Base-by-base conservation (phyloP, 2,329 filamentous ascomycete genomes). In the Alternaria ventricosa region DNA sequence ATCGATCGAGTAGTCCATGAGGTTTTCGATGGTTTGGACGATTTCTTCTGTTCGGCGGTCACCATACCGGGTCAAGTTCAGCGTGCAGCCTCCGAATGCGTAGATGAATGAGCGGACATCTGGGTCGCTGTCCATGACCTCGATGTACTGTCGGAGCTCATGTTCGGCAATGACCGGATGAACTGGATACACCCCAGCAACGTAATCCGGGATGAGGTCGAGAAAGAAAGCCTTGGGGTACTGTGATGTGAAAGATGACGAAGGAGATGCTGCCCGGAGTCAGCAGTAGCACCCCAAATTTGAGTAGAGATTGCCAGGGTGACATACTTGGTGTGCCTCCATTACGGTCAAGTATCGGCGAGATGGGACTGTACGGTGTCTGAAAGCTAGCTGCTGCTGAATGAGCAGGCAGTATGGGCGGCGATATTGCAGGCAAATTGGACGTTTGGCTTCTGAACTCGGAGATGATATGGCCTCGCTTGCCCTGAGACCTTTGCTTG, bases 181-280 rank as follows among this genome's bases (percentile, higher is more conserved):
- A 44, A 84, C 80, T 1, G 84, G 83, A 65, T 84, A 85, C 15
- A 85, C 82, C 18, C 78, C 78, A 27, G 75, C 69, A 66, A 81
- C 75, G 58, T 84, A 85, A 50, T 84, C 79, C 15, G 82, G 79
- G 28, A 85, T 70, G 9, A 85, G 75, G n/a, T 79, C 76, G 30
- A 80, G 66, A 57, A 84, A 83, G 74, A 82, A 82, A 4, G 66
- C 45, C 55, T 72, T 70, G 62, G 50, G 57, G 61, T 71, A 74
- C 68, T 70, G 65, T 30, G 57, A 56, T 53, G 65, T 61, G 45
- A 64, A 63, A 12, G 65, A 64, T 30, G 72, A 71, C 33, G 57
- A 53, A 23, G 67, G 66, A 65, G 67, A 71, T 46, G 61, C 69
- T 72, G 56, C 20, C 7, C 23, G 28, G 30, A 25, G 61, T 68